Conservation (phyloP, 352 stramenopile genomes). For the Elongisporangium senticosum region DNA sequence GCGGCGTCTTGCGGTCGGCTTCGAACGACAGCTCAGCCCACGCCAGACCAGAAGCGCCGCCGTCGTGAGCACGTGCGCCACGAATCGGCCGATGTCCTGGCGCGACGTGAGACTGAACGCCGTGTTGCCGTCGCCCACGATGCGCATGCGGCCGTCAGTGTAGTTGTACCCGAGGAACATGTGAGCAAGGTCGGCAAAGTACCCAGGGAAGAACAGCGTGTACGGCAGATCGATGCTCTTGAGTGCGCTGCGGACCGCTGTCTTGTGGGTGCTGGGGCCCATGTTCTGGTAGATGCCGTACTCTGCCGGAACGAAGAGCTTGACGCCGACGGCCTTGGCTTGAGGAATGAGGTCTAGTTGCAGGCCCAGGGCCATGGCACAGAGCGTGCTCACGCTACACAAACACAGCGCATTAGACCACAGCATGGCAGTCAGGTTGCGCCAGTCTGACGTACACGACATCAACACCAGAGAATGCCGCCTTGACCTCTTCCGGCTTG, state of each 20-base stretch:
- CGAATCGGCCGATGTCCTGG: conserved; percentile 3
- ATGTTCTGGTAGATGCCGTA: neutral
- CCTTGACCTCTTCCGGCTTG: conserved; percentile 13
- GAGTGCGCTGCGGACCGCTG: neutral
- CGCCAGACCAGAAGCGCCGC: neutral
- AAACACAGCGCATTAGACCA: neutral
- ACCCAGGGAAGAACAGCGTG: neutral
- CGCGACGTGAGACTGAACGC: conserved; percentile 2
- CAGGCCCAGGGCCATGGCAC: too few species aligned
- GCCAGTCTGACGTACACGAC: too few species aligned
- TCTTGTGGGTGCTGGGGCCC: neutral
- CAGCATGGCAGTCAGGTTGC: too few species aligned
- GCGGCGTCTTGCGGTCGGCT: neutral
- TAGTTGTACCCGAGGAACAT: conserved; percentile 1
- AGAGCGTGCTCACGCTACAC: neutral
- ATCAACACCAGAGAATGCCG: conserved; percentile 14
- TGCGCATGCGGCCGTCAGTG: neutral
- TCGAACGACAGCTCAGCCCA: conserved; percentile 4
- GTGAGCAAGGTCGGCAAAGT: neutral
- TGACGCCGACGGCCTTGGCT: neutral
- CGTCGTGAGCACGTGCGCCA: conserved; percentile 4
- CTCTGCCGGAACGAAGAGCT: conserved; percentile 2
- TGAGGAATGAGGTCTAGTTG: neutral
- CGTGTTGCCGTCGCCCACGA: conserved; percentile 7
- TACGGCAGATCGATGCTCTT: neutral